Evolutionary conservation across 345 rosid species (phyloP).

Genomic region (Eucalyptus pauciflora): DNA sequence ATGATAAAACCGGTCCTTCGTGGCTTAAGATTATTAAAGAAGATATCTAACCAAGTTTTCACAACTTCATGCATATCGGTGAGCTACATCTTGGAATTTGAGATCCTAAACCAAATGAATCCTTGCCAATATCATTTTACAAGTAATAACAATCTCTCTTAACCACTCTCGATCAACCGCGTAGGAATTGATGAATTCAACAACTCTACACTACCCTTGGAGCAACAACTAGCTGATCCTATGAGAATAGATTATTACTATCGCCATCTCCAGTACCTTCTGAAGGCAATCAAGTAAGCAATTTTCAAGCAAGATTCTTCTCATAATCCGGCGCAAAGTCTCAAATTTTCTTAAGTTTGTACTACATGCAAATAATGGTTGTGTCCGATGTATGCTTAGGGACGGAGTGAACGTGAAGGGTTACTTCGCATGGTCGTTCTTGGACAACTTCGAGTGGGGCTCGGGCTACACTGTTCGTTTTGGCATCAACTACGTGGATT

Average conservation of each 20-base stretch:
- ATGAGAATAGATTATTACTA: slow-evolving; percentile 16
- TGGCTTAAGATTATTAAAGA: not conserved
- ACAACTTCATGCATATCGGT: not conserved
- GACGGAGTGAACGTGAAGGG: slow-evolving; percentile 46
- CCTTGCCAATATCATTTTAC: not conserved
- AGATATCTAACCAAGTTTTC: not conserved
- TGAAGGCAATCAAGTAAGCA: slow-evolving; percentile 21
- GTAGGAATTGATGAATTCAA: slow-evolving; percentile 22
- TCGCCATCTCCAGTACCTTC: slow-evolving; percentile 15
- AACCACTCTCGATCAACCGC: too few relatives aligned
- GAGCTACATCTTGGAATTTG: not conserved
- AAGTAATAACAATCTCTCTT: not conserved
- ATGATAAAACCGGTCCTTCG: not conserved
- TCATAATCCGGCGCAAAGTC: not conserved
- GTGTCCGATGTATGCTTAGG: not conserved
- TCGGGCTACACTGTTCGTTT: slow-evolving; percentile 40
- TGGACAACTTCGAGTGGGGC: slow-evolving; percentile 57
- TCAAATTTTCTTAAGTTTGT: not conserved
- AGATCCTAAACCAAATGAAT: not conserved
- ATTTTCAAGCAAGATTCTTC: not conserved
- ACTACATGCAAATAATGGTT: not conserved
- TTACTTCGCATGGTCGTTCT: slow-evolving; percentile 47
- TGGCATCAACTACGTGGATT: slow-evolving; percentile 46
- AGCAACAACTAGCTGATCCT: slow-evolving; percentile 16
- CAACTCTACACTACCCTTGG: slow-evolving; percentile 14